Percentiles rank a stretch among this genome's conserved stretches.
Conservation (phyloP, 2,329 filamentous ascomycete species). For the Seiridium unicorne region DNA sequence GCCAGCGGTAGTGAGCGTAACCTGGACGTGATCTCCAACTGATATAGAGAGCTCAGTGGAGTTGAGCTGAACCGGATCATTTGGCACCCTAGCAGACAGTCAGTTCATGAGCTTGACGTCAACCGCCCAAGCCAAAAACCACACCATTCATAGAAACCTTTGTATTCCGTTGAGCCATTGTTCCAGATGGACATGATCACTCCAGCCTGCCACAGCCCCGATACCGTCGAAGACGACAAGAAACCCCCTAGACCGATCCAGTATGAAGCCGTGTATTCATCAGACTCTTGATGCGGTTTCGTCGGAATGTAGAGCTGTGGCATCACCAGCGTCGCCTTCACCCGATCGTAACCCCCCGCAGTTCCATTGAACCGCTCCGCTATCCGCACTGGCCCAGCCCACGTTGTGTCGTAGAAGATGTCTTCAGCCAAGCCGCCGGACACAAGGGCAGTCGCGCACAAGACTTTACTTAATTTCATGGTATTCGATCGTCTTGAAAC, state of each 20-base stretch:
- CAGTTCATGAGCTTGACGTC: neutral
- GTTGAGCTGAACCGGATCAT: neutral
- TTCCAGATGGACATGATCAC: neutral
- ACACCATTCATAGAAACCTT: constrained; percentile 1
- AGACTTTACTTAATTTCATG: neutral
- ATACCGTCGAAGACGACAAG: neutral
- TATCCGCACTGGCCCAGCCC: neutral
- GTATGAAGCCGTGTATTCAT: neutral
- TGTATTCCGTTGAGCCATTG: neutral
- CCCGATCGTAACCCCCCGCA: neutral
- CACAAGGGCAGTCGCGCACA: neutral
- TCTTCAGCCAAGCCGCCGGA: neutral
- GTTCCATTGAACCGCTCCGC: constrained; percentile 4
- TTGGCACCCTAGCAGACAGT: neutral
- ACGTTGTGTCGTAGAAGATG: neutral
- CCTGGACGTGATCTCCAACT: neutral
- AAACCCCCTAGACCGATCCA: neutral
- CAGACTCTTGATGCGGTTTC: neutral
- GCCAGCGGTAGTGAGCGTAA: neutral
- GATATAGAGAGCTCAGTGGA: neutral
- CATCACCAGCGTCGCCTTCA: constrained; percentile 3
- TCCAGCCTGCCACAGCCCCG: neutral
- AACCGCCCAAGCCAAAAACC: neutral
- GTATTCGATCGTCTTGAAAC: neutral
- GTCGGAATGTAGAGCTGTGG: neutral